Evolutionary conservation across 164 flowering plant genomes (phyloP), one percentile per base, ranked within the genome.

Genomic region (Akebia trifoliata): DNA sequence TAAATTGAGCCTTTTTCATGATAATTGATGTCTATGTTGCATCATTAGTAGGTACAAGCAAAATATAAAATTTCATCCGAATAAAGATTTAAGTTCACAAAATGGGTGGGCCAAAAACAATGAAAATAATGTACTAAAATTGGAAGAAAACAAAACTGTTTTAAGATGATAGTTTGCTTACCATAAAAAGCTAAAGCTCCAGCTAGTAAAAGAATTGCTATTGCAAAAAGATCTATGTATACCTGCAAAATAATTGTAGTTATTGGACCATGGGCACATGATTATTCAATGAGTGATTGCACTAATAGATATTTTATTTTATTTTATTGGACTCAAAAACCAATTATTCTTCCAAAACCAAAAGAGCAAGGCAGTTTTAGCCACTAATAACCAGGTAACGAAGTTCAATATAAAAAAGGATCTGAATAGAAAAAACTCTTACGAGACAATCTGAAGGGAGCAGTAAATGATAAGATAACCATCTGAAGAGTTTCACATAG

Each of bases 101-200:
- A n/a, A n/a, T n/a, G n/a, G n/a, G n/a, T n/a, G n/a, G n/a, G 35
- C 32, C 14, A 11, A 31, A 1, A 50, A 6, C 28, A 14, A 15
- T 26, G 4, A 31, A 30, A 14, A 26, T 12, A 49, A 21, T 28
- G 53, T 46, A 39, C 14, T 17, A 18, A 28, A 60, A 56, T 15
- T 24, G 12, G 9, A 34, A 32, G 29, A 59, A 53, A 3, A 30
- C 9, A 49, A 8, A 28, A 32, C 50, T 24, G 31, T 11, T 7
- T n/a, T 17, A 20, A 39, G 43, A 43, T 30, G 32, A 21, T 38
- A 69, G 42, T 46, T n/a, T 56, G 26, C 84, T 81, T 66, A 92
- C 98, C 98, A 61, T 91, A 91, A 59, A 75, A 75, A 34, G 87
- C 96, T 62, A 88, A 69, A 63, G 95, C 90, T 54, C 80, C 93